Conservation (phyloP, 2,329 filamentous ascomycete genomes). For the Fusarium humuli region DNA sequence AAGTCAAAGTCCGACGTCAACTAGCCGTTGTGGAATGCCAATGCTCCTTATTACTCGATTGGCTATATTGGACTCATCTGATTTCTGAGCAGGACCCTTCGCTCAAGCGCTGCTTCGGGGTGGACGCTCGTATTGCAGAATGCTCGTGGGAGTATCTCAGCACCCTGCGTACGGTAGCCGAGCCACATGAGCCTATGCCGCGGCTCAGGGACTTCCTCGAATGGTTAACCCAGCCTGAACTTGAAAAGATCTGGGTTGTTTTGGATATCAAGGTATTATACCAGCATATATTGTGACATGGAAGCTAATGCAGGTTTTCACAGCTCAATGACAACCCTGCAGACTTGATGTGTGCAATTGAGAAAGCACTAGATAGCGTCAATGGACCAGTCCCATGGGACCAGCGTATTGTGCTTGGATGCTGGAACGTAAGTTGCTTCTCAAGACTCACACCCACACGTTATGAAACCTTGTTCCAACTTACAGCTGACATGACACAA, state of each 20-base stretch:
- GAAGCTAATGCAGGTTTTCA: constrained; percentile 16
- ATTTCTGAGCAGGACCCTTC: constrained; percentile 71
- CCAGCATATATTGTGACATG: constrained; percentile 10
- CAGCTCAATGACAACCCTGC: constrained; percentile 77
- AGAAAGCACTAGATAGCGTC: constrained; percentile 69
- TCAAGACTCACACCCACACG: constrained; percentile 1
- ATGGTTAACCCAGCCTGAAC: constrained; percentile 73
- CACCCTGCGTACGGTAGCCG: constrained; percentile 72
- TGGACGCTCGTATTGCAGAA: constrained; percentile 77
- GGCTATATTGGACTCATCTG: not conserved
- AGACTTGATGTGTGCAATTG: constrained; percentile 76
- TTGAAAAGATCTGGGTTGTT: constrained; percentile 80
- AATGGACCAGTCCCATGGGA: constrained; percentile 70
- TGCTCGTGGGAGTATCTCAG: constrained; percentile 81
- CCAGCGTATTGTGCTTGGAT: constrained; percentile 80
- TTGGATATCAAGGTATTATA: constrained; percentile 83
- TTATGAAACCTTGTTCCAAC: not conserved
- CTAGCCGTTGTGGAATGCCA: not conserved
- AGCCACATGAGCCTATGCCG: constrained; percentile 79
- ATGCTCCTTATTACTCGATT: not conserved
- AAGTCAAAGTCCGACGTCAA: constrained; percentile 42
- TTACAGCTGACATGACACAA: constrained; percentile 8
- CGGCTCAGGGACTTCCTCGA: constrained; percentile 78
- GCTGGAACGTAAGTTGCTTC: constrained; percentile 73
- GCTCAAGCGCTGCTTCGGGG: constrained; percentile 84